phyloP scores from a whole-genome alignment of 495 filamentous ascomycete genomes.

The Hypoxylon fragiforme region DNA sequence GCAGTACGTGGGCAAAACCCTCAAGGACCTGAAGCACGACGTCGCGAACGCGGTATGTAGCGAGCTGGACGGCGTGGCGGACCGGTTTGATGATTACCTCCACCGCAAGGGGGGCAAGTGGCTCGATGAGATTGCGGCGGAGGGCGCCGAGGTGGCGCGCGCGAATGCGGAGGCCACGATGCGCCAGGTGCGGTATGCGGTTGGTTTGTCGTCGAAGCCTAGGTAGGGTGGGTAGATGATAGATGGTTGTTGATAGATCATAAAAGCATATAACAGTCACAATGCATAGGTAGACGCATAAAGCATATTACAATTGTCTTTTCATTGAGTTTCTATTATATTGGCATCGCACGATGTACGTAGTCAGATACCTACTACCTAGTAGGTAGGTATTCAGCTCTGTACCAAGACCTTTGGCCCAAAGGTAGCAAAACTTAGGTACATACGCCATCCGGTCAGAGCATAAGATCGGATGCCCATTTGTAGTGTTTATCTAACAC shows the following conservation, averaged over 20 bases:
- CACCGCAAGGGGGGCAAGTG: constrained; percentile 49
- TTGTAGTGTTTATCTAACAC: no score
- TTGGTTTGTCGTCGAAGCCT: constrained; percentile 57
- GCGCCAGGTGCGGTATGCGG: constrained; percentile 58
- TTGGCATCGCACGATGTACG: no score
- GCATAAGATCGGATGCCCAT: no score
- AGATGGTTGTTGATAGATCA: no score
- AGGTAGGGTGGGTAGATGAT: neutral
- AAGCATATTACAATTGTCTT: neutral
- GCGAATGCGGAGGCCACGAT: constrained; percentile 71
- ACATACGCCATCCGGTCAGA: no score
- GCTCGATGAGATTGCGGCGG: constrained; percentile 61
- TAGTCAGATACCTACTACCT: no score
- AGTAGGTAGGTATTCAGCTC: no score
- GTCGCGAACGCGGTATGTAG: constrained; percentile 59
- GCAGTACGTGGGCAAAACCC: constrained; percentile 52
- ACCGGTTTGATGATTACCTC: constrained; percentile 60
- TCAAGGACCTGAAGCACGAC: constrained; percentile 67
- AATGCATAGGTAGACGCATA: no score
- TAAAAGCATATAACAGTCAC: no score
- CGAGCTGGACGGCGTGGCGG: constrained; percentile 62
- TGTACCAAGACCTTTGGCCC: no score
- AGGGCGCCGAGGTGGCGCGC: constrained; percentile 63
- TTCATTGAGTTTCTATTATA: no score
- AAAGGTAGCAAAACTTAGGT: no score